These are phyloP conservation scores for Vinca major DNA, from an alignment of 305 asterid species.

Conservation along the genomic window DNA sequence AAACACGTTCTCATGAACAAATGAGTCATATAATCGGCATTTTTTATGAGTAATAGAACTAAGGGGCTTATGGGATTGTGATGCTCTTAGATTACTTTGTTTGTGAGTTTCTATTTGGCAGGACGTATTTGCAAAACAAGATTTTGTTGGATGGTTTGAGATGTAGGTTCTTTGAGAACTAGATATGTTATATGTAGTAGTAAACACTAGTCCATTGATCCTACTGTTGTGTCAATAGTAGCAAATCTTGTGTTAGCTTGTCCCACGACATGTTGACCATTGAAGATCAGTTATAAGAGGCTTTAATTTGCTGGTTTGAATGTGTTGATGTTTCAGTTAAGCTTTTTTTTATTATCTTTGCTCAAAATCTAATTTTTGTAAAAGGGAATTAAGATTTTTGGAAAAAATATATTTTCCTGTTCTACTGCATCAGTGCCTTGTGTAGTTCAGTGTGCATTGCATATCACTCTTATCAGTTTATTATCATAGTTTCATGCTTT, in stretches of 20 bases:
- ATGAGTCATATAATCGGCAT: neutral
- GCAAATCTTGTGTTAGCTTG: neutral
- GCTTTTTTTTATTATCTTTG: neutral
- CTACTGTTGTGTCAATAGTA: neutral
- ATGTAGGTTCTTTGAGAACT: neutral
- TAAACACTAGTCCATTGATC: neutral
- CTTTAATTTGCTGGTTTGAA: neutral
- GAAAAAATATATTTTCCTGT: neutral
- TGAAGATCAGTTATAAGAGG: neutral
- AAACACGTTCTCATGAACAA: neutral
- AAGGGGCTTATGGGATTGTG: neutral
- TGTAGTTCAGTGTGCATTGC: neutral
- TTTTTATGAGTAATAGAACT: neutral
- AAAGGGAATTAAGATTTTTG: neutral
- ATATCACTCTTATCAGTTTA: neutral
- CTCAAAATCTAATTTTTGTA: neutral
- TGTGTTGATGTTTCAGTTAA: neutral
- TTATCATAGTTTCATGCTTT: neutral
- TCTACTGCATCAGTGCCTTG: neutral
- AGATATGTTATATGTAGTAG: neutral
- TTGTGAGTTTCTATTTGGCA: neutral
- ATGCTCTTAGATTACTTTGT: neutral
- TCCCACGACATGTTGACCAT: neutral
- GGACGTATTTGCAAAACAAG: neutral
- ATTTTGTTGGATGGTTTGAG: conserved; percentile 1